Evolutionary conservation across 1,139 yeast genomes (phyloP).

Genomic region (Lodderomyces margitis): DNA sequence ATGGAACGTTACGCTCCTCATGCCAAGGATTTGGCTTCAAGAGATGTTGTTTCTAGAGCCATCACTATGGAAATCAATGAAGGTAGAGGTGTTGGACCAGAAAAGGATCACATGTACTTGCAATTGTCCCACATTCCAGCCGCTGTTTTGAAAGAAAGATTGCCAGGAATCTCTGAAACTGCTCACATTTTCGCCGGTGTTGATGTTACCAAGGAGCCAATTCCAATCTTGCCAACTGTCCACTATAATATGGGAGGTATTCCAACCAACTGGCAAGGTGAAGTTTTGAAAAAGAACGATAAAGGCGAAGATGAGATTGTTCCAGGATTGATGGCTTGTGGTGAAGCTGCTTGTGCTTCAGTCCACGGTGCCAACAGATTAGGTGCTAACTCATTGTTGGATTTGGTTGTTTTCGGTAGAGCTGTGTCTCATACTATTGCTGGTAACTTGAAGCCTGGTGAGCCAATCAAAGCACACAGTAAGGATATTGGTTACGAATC

Average conservation of each 20-base stretch:
- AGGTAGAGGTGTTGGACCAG: slow-evolving; percentile 98
- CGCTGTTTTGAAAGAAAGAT: slow-evolving; percentile 86
- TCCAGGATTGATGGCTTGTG: slow-evolving; percentile 95
- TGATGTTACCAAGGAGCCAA: slow-evolving; percentile 98
- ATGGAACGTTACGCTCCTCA: slow-evolving; percentile 99
- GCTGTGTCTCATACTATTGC: slow-evolving; percentile 93
- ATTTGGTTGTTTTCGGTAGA: slow-evolving; percentile 96
- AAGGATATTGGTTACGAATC: slow-evolving; percentile 88
- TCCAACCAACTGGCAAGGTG: slow-evolving; percentile 97
- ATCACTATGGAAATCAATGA: slow-evolving; percentile 98
- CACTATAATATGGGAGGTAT: slow-evolving; percentile 99
- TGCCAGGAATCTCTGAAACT: slow-evolving; percentile 99
- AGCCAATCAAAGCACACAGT: slow-evolving; percentile 73
- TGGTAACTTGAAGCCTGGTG: slow-evolving; percentile 82
- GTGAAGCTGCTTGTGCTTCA: slow-evolving; percentile 99
- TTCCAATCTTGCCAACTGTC: slow-evolving; percentile 96
- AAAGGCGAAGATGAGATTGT: slow-evolving; percentile 90
- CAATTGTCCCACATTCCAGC: slow-evolving; percentile 96
- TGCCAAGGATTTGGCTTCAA: slow-evolving; percentile 96
- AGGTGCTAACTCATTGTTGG: slow-evolving; percentile 98
- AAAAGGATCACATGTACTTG: slow-evolving; percentile 90
- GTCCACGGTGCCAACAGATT: slow-evolving; percentile 99
- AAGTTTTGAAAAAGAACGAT: slow-evolving; percentile 79
- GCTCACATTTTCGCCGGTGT: slow-evolving; percentile 99
- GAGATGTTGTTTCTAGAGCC: slow-evolving; percentile 98